phyloP scores from a whole-genome alignment of 2,329 filamentous ascomycete species.

The Ophiostoma himal-ulmi region DNA sequence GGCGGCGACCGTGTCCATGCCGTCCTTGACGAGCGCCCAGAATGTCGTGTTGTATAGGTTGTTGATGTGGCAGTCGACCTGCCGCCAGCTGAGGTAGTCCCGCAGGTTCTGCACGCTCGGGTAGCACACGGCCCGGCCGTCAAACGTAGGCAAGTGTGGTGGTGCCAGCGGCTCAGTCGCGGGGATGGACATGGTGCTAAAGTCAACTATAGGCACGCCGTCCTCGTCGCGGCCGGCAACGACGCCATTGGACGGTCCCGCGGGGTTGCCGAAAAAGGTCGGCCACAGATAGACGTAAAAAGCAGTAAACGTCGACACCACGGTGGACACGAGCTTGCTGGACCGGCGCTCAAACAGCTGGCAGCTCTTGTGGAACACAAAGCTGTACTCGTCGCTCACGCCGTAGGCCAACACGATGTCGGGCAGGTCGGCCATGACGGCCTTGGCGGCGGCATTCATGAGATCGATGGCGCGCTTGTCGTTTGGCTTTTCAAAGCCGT shows the following conservation, averaged over 20 bases:
- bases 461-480: conserved; percentile 79
- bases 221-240: conserved; percentile 13
- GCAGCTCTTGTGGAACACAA: conserved; percentile 79
- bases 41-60: conserved; percentile 98
- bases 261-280: conserved; percentile 50
- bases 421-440: conserved; percentile 74
- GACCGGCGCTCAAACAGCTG: conserved; percentile 78
- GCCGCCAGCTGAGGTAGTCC: conserved; percentile 95
- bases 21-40: conserved; percentile 81
- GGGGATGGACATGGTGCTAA: conserved; percentile 23
- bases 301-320: conserved; percentile 88
- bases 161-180: conserved; percentile 52
- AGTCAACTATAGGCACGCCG: conserved; percentile 7
- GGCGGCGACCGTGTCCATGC: conserved; percentile 56
- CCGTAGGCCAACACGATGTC: conserved; percentile 88
- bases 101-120: conserved; percentile 74
- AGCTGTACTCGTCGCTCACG: conserved; percentile 91
- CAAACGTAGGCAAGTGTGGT: conserved; percentile 81
- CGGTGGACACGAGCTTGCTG: conserved; percentile 84
- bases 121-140: conserved; percentile 86
- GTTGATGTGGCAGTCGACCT: conserved; percentile 97
- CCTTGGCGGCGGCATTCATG: conserved; percentile 89
- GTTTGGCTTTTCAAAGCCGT: conserved; percentile 87
- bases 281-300: conserved; percentile 83
- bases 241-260: neutral